A percentile compares a stretch with the other conserved stretches of the same genome.
These are phyloP conservation scores for Carex scoparia DNA, from an alignment of 176 grass and related monocot genomes.

Conservation along the genomic window DNA sequence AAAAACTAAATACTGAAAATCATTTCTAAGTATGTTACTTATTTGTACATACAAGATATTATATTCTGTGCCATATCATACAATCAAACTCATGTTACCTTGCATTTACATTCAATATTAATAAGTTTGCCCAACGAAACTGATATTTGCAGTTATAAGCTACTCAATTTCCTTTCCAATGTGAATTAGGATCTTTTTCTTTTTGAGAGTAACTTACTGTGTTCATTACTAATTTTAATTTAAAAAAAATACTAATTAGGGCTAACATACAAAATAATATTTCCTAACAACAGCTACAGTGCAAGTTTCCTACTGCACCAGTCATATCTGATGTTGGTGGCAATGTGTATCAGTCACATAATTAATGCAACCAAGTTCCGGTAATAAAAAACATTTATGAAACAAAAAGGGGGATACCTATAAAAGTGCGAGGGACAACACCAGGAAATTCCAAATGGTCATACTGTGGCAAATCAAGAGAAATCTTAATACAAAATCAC, in stretches of 20 bases:
- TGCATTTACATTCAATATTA: neutral
- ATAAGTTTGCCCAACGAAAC: neutral
- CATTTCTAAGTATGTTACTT: neutral
- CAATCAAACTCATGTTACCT: neutral
- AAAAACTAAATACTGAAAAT: neutral
- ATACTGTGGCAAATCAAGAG: constrained; percentile 42
- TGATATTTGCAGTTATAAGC: neutral
- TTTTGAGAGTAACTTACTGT: neutral
- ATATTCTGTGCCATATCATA: neutral
- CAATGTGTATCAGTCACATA: neutral
- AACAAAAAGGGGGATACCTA: constrained; percentile 41
- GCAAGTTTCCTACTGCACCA: neutral
- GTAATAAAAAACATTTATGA: neutral
- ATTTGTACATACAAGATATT: neutral
- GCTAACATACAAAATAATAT: neutral
- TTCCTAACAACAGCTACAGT: neutral
- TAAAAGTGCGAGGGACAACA: constrained; percentile 91
- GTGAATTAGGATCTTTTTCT: neutral
- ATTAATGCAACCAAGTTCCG: neutral
- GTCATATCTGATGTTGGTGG: neutral
- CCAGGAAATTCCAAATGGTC: constrained; percentile 96
- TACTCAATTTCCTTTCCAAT: neutral
- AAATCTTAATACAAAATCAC: neutral
- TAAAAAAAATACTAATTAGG: neutral
- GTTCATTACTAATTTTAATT: neutral